phyloP scores from a whole-genome alignment of 371 early-diverging fungal species.

The Lichtheimia corymbifera region DNA sequence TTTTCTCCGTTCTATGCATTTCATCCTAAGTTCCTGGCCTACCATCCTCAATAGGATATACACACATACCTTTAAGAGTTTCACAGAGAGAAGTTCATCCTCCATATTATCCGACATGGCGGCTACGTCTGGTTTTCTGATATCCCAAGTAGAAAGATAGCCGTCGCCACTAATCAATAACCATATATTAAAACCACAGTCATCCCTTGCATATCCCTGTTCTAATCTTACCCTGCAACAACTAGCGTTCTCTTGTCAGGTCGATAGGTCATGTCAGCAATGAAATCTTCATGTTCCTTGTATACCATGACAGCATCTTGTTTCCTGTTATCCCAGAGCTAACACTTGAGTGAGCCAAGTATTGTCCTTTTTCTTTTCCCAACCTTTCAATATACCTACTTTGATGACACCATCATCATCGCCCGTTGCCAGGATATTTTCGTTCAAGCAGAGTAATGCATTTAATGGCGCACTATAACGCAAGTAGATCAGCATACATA shows the following conservation, averaged over 20 bases:
- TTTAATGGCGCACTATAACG: conserved; percentile 70
- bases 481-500: background rate
- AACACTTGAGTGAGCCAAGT: background rate
- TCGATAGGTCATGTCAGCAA: conserved; percentile 79
- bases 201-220: background rate
- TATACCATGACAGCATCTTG: conserved; percentile 69
- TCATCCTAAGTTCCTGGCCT: background rate
- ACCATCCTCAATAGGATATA: background rate
- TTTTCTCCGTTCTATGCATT: conserved; percentile 65
- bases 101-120: conserved; percentile 90
- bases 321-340: conserved; percentile 86
- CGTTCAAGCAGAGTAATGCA: conserved; percentile 63
- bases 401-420: conserved; percentile 91
- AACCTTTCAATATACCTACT: conserved; percentile 26
- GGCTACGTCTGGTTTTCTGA: conserved; percentile 76
- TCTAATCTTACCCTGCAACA: conserved; percentile 54
- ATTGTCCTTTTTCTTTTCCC: background rate
- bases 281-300: conserved; percentile 84
- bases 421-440: conserved; percentile 82
- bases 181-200: background rate
- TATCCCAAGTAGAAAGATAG: conserved; percentile 85
- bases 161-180: conserved; percentile 79
- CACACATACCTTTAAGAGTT: conserved; percentile 61
- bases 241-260: conserved; percentile 68
- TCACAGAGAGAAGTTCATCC: conserved; percentile 86